These are phyloP conservation scores for Kodamaea sagamina DNA, from an alignment of 805 yeast species.

Conservation along the genomic window DNA sequence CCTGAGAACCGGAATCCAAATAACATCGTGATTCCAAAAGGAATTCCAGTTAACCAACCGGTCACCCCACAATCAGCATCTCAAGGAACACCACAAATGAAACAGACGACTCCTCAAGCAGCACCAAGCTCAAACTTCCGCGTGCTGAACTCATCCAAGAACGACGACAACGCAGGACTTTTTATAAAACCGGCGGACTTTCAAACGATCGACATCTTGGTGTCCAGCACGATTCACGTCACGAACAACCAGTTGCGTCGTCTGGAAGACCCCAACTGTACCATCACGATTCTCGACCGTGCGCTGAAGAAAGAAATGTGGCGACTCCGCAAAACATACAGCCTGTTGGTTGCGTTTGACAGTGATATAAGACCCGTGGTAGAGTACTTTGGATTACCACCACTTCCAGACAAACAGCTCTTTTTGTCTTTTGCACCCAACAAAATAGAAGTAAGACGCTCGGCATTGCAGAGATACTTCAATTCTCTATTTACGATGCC, in stretches of 20 bases:
- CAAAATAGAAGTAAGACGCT: conserved; percentile 63
- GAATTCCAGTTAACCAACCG: no score
- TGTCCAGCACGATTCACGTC: conserved; percentile 48
- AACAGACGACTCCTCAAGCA: not conserved
- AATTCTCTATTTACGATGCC: conserved; percentile 57
- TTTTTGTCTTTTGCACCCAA: conserved; percentile 62
- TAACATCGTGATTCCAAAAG: no score
- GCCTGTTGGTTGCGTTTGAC: conserved; percentile 65
- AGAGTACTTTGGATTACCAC: conserved; percentile 57
- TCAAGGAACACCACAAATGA: no score
- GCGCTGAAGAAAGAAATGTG: conserved; percentile 68
- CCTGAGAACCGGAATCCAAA: not conserved
- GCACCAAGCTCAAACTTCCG: not conserved
- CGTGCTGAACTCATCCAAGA: conserved; percentile 5
- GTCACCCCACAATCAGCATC: no score
- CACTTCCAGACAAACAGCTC: conserved; percentile 62
- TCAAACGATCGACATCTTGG: conserved; percentile 48
- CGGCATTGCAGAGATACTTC: conserved; percentile 59
- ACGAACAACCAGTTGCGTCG: conserved; percentile 40
- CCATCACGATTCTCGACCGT: conserved; percentile 65
- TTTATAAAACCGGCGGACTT: conserved; percentile 63
- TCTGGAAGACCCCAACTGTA: conserved; percentile 58
- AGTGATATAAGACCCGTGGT: conserved; percentile 53
- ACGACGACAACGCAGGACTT: conserved; percentile 32
- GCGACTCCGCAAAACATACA: conserved; percentile 64